Base-by-base conservation (phyloP, 192 early-diverging fungal species). In the Coemansia sp. region DNA sequence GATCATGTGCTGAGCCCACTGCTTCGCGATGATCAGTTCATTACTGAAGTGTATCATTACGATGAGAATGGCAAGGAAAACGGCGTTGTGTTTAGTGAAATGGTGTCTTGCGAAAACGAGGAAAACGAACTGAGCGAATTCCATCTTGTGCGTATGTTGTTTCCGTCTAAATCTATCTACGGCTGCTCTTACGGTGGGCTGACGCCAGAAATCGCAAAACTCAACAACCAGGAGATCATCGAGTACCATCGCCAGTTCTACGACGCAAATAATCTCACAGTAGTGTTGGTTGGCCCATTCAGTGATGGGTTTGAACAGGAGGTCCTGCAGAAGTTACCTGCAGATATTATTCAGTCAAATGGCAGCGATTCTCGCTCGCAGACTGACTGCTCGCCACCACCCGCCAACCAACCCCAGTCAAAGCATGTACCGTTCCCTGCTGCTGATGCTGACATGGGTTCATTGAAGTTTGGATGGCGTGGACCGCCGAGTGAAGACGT, bases 1-100 rank as follows among this genome's bases (percentile, higher is more conserved):
- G 93, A 94, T 66, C 93, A 95, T 64, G 82, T 95, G 16, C 65
- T 94, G 41, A 72, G 85, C 59, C 92, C 92, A 8, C 82, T 87
- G n/a, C 76, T 95, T 52, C 58, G 81, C 26, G 86, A 88, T 30
- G 81, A 82, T 23, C 87, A 93, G 60, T 93, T 92, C 64, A 78
- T 87, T 54, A 92, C 88, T 26, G 89, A 92, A 26, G 92, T 95
- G 9, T 90, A 90, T 62, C 91, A 94, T 72, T 76, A 88, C 32
- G 90, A 94, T 54, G 83, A 71, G 19, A 71, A 81, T 1, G 89
- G 83, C 5, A 84, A 85, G 60, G 84, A 90, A 41, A 86, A 92
- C 28, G 93, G 93, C 16, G 93, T 95, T 8, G 93, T 95, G 38
- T 84, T 84, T 25, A 82, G 84, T 68, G 84, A 90, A 64, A 94